Evolutionary conservation across 345 rosid species (phyloP).

Genomic region (Balakata baccata): DNA sequence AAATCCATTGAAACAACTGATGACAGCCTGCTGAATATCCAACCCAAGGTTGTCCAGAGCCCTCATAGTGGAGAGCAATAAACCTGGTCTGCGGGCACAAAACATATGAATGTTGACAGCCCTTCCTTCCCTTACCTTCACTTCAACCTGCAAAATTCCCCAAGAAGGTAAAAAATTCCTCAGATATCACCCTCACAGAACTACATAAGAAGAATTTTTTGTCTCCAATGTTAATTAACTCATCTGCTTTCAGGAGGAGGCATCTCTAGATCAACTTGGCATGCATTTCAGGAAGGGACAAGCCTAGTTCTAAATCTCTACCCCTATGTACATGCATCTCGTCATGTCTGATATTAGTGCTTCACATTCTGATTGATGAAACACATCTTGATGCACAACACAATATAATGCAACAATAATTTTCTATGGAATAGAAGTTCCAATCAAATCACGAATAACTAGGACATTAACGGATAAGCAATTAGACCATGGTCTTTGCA

Average conservation of each 20-base stretch:
- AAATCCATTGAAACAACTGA: conserved; percentile 94
- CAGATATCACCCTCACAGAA: not conserved
- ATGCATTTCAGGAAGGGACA: not conserved
- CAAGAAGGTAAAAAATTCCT: not conserved
- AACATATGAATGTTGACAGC: conserved; percentile 99
- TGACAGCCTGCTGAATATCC: conserved; percentile 94
- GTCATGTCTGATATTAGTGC: not conserved
- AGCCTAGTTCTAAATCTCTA: not conserved
- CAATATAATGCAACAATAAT: not conserved
- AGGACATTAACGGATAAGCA: not conserved
- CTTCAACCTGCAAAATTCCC: conserved; percentile 66
- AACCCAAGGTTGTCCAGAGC: conserved; percentile 90
- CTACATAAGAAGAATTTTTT: not conserved
- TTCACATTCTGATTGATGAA: not conserved
- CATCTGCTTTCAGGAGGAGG: no score
- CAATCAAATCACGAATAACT: not conserved
- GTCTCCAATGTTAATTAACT: not conserved
- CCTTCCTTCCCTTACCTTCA: conserved; percentile 86
- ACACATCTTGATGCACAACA: not conserved
- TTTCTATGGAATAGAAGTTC: not conserved
- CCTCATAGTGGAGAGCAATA: conserved; percentile 83
- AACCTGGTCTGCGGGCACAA: conserved; percentile 87
- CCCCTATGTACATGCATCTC: not conserved
- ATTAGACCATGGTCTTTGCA: not conserved
- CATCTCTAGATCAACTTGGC: no score